Evolutionary conservation across 2,329 filamentous ascomycete species (phyloP), one percentile per base, ranked within the genome.

Genomic region (Trichoderma breve): DNA sequence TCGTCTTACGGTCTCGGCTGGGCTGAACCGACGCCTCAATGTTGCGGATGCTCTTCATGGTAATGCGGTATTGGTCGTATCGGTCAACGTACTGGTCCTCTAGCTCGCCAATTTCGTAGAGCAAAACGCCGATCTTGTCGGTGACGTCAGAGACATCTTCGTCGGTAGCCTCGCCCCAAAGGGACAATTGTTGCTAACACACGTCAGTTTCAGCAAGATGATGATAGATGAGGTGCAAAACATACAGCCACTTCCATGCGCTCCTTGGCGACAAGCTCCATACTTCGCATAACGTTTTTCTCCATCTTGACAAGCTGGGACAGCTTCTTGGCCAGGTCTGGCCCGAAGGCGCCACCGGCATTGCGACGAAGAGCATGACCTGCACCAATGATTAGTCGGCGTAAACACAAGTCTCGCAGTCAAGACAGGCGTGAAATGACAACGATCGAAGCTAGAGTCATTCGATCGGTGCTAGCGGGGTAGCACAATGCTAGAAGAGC

Each of bases 231-330:
- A 15, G 18, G 14, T 8, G 11, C 24, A 5, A 51, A 26, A 88
- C 93, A 80, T 92, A 97, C 94, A 80, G 96, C 96, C 76, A 98
- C 95, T 79, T 98, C 96, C 94, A 98, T 98, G 78, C 96, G 91
- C 87, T 99, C 96, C 79, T 94, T 92, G 60, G 94, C 94, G 69
- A 98, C 96, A 64, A 94, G 88, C 82, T 99, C 96, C 88, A 98
- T 91, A 82, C 94, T 98, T 83, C 96, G 94, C 96, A 99, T 99
- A 71, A 98, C 93, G 81, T 99, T 98, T 91, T 99, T 99, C 86
- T 99, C 96, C 96, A 99, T 99, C 90, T 99, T 99, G 75, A 99
- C 96, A 68, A 99, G 89, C 85, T 97, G 93, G 53, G 95, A 94
- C 74, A 99, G 91, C 89, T 99, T 99, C 89, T 97, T 98, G 72